Percentiles rank a stretch among this genome's conserved stretches.
phyloP scores from a whole-genome alignment of 2,329 filamentous ascomycete genomes.

The Knufia fluminis region DNA sequence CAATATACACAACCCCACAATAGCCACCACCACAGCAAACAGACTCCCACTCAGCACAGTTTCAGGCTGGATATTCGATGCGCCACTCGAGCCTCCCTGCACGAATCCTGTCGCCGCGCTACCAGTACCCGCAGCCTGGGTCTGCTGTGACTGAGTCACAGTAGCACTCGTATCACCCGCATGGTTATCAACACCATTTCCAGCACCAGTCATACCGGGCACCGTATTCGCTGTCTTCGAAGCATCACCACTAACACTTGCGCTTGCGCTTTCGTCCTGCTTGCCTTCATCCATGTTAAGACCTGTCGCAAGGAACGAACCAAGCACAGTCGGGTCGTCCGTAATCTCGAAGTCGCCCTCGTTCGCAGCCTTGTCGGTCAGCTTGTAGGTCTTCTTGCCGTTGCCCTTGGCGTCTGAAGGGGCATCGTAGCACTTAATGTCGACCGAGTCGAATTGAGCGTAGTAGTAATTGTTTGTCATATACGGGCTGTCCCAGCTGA shows the following conservation, averaged over 20 bases:
- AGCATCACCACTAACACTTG: constrained; percentile 23
- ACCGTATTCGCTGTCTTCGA: constrained; percentile 38
- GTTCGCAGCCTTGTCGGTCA: constrained; percentile 54
- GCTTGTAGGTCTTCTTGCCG: constrained; percentile 63
- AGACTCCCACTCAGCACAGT: constrained; percentile 36
- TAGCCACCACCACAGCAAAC: constrained; percentile 39
- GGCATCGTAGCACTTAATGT: constrained; percentile 79
- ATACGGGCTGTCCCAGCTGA: constrained; percentile 75
- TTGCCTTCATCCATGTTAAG: constrained; percentile 54
- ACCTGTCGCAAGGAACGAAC: constrained; percentile 72
- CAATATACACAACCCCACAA: constrained; percentile 37
- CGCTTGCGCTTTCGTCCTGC: constrained; percentile 26
- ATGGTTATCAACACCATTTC: constrained; percentile 31
- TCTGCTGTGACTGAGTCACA: constrained; percentile 5
- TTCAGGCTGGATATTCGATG: constrained; percentile 13
- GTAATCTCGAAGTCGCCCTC: constrained; percentile 72
- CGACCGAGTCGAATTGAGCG: constrained; percentile 65
- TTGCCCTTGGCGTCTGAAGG: constrained; percentile 57
- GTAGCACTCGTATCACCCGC: constrained; percentile 9
- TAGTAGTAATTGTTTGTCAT: constrained; percentile 89
- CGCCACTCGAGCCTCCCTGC: constrained; percentile 17
- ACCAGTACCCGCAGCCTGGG: constrained; percentile 13
- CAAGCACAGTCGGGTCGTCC: constrained; percentile 64
- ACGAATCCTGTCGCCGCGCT: constrained; percentile 22
- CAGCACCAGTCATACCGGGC: constrained; percentile 47